Percentiles rank a stretch among this genome's conserved stretches.
phyloP scores from a whole-genome alignment of 2,329 filamentous ascomycete species.

The Calonectria henricotiae region DNA sequence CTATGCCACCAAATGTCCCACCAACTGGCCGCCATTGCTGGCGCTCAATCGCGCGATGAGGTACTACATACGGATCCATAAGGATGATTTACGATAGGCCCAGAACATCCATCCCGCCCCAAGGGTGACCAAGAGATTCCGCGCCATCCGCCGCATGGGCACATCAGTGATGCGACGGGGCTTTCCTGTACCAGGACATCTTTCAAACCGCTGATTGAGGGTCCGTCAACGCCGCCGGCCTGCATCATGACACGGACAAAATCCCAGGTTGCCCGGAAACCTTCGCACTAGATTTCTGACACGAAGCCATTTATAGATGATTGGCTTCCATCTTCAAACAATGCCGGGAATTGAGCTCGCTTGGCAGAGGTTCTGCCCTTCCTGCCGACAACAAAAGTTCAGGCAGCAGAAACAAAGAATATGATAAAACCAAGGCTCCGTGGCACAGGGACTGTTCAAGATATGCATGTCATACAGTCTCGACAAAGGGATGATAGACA shows the following conservation, averaged over 20 bases:
- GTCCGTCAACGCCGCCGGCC: not conserved
- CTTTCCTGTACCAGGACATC: conserved; percentile 4
- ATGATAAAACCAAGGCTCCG: conserved; percentile 5
- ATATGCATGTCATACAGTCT: conserved; percentile 2
- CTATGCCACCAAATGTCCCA: conserved; percentile 49
- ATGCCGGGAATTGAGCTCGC: not conserved
- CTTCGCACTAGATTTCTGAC: conserved; percentile 3
- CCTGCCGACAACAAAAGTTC: not conserved
- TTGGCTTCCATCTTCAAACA: conserved; percentile 7
- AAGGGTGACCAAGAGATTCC: conserved; percentile 32
- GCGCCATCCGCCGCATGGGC: conserved; percentile 22
- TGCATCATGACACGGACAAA: not conserved
- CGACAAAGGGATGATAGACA: conserved; percentile 13
- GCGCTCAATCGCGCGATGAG: conserved; percentile 42
- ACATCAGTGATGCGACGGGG: conserved; percentile 19
- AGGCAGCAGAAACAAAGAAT: conserved; percentile 2
- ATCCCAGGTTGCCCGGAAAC: not conserved
- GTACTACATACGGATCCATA: conserved; percentile 59
- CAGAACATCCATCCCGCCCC: conserved; percentile 38
- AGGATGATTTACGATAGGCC: conserved; percentile 58
- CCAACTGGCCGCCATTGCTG: conserved; percentile 28
- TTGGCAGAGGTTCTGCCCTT: not conserved
- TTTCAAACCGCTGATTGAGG: not conserved
- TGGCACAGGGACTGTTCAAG: not conserved
- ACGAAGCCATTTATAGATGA: conserved; percentile 8